These are phyloP conservation scores for Paramecium sonneborni DNA, from an alignment of 73 alveolate species.

Conservation along the genomic window DNA sequence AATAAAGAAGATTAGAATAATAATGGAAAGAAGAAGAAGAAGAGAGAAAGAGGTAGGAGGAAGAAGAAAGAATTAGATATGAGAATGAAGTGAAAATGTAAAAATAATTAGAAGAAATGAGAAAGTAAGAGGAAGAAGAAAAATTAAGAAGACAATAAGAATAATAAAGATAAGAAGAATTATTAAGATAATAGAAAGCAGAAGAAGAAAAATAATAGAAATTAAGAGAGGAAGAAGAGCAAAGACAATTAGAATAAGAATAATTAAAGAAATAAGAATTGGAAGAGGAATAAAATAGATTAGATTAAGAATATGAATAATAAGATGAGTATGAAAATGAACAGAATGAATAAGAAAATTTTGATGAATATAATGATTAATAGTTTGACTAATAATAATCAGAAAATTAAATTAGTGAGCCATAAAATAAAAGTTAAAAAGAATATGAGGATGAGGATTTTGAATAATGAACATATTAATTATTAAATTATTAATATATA, in stretches of 20 bases:
- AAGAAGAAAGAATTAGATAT: background rate
- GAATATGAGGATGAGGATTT: conserved; percentile 49
- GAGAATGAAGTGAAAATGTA: background rate
- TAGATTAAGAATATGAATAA: background rate
- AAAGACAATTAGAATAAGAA: background rate
- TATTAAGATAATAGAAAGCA: background rate
- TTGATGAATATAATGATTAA: background rate
- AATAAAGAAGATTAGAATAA: background rate
- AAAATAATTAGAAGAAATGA: background rate
- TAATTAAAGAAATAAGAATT: background rate
- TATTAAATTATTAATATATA: background rate
- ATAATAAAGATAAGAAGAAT: background rate
- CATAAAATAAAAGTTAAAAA: background rate
- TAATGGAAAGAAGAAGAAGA: background rate
- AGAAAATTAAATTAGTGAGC: background rate
- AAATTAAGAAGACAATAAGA: background rate
- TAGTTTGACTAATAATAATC: background rate
- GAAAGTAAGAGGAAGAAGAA: background rate
- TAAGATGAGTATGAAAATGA: background rate
- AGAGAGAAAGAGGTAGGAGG: background rate
- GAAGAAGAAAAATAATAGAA: background rate
- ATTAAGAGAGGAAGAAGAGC: background rate
- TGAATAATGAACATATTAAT: background rate
- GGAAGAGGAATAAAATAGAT: background rate
- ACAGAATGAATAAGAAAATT: background rate